phyloP scores from a whole-genome alignment of 352 stramenopile genomes.

The Thraustochytrium sp. region DNA sequence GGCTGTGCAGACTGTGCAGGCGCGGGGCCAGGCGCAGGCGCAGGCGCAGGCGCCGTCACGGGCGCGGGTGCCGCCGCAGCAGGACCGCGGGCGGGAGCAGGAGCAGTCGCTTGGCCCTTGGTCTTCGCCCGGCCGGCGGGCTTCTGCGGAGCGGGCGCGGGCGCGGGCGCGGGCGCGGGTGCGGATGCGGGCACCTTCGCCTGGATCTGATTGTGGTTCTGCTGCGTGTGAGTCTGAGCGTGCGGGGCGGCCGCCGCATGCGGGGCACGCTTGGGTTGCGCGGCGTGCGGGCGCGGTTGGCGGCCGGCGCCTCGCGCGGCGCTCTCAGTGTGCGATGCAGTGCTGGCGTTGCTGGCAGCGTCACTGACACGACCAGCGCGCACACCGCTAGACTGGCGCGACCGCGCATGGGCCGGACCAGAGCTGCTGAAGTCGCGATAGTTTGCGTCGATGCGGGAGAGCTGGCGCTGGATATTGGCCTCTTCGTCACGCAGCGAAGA shows the following conservation, averaged over 20 bases:
- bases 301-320: background rate
- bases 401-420: background rate
- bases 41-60: too few species aligned
- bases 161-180: too few species aligned
- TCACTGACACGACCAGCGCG: background rate
- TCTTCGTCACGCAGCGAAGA: background rate
- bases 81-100: too few species aligned
- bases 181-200: too few species aligned
- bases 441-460: background rate
- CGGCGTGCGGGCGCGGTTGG: background rate
- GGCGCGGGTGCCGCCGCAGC: too few species aligned
- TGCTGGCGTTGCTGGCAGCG: background rate
- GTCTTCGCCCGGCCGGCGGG: too few species aligned
- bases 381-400: background rate
- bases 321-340: too few species aligned
- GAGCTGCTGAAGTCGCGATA: conserved; percentile 24
- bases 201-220: background rate
- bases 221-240: background rate
- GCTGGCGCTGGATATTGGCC: conserved; percentile 4
- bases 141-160: too few species aligned
- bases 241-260: background rate
- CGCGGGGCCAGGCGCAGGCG: too few species aligned
- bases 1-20: too few species aligned
- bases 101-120: too few species aligned
- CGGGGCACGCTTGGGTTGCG: background rate